Conservation (phyloP, 2,329 filamentous ascomycete species). For the Eurotiales sp. region DNA sequence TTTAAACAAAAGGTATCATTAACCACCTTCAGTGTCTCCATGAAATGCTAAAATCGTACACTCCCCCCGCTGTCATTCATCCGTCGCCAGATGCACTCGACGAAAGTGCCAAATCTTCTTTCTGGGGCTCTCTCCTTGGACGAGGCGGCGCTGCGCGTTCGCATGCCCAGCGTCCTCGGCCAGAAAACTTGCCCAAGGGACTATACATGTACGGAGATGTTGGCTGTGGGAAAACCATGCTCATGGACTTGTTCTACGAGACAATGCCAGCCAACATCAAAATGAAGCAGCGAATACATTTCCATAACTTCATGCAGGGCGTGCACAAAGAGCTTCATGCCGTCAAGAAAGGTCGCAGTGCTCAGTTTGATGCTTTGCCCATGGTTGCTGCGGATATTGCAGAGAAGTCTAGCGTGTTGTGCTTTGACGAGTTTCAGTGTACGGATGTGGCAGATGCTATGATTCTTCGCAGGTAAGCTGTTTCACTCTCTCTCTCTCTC, state of each 20-base stretch:
- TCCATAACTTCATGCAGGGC: constrained; percentile 99
- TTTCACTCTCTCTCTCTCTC: neutral
- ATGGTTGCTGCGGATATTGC: constrained; percentile 95
- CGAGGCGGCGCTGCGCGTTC: constrained; percentile 18
- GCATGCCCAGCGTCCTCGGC: constrained; percentile 24
- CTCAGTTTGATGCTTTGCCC: constrained; percentile 83
- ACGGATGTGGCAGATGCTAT: constrained; percentile 98
- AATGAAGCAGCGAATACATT: constrained; percentile 89
- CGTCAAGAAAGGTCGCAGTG: constrained; percentile 84
- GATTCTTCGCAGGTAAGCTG: constrained; percentile 71
- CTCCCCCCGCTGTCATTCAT: constrained; percentile 68
- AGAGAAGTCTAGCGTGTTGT: constrained; percentile 76
- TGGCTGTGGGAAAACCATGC: constrained; percentile 96
- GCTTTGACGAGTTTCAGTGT: constrained; percentile 98
- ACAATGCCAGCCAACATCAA: constrained; percentile 76
- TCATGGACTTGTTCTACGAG: constrained; percentile 98
- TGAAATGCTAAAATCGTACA: constrained; percentile 72
- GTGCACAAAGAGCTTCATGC: constrained; percentile 87
- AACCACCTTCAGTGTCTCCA: constrained; percentile 85
- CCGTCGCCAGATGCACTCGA: constrained; percentile 70
- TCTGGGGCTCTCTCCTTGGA: constrained; percentile 50
- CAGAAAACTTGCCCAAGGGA: constrained; percentile 74
- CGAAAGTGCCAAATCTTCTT: constrained; percentile 47
- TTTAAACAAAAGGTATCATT: constrained; percentile 69
- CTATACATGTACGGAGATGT: constrained; percentile 96